Conservation (phyloP, 176 grass and related monocot species). For the Oryza brachyantha region DNA sequence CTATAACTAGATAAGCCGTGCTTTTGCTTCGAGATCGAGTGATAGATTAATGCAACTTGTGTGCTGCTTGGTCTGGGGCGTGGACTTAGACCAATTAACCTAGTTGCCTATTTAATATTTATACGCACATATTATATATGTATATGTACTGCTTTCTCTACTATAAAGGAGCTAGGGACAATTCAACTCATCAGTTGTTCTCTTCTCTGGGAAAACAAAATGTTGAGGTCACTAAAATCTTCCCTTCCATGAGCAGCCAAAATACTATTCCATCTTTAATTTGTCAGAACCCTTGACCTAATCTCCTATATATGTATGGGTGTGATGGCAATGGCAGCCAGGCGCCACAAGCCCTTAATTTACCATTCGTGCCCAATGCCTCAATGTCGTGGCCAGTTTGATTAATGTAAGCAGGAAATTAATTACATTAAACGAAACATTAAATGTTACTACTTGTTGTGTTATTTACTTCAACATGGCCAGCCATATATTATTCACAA, state of each 20-base stretch:
- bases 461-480: too few species aligned
- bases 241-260: neutral
- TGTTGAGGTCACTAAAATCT: neutral
- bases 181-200: neutral
- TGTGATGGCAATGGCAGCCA: too few species aligned
- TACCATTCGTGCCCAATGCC: neutral
- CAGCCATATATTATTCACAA: too few species aligned
- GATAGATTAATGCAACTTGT: neutral
- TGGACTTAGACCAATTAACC: neutral
- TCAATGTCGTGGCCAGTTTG: neutral
- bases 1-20: neutral
- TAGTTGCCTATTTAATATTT: neutral
- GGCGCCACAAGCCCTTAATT: neutral
- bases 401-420: too few species aligned
- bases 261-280: neutral
- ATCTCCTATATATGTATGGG: neutral
- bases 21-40: neutral
- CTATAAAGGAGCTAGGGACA: neutral
- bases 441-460: too few species aligned
- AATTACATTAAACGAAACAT: too few species aligned
- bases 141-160: neutral
- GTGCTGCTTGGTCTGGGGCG: neutral
- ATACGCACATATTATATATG: neutral
- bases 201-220: neutral
- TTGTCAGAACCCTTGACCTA: neutral